phyloP scores from a whole-genome alignment of 139 green algal genomes.

The Micromonas commoda region DNA sequence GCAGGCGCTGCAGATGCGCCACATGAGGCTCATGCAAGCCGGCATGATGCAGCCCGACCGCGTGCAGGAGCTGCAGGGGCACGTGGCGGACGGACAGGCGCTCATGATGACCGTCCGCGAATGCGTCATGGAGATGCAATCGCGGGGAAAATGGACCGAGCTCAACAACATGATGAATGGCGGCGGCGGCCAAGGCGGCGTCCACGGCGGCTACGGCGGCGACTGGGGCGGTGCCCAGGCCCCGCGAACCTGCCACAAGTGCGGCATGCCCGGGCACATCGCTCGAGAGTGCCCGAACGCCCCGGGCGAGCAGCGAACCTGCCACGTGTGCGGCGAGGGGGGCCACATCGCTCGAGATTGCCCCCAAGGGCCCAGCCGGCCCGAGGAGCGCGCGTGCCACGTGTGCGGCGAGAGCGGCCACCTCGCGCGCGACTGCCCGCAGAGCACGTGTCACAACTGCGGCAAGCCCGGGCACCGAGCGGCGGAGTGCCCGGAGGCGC shows the following conservation, averaged over 20 bases:
- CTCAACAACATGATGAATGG: background rate
- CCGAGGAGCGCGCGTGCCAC: slow-evolving; percentile 35
- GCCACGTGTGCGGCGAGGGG: slow-evolving; percentile 34
- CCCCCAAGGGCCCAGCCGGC: too few relatives aligned
- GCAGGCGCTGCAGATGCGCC: background rate
- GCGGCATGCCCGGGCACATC: slow-evolving; percentile 36
- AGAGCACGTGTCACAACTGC: slow-evolving; percentile 53
- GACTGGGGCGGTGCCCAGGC: too few relatives aligned
- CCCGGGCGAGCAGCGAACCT: background rate
- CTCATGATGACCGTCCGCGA: background rate
- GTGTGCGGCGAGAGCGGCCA: slow-evolving; percentile 32
- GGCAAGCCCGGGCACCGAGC: slow-evolving; percentile 52
- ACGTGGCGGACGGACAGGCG: background rate
- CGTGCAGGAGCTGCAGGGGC: background rate
- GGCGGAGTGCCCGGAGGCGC: background rate
- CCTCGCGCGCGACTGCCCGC: slow-evolving; percentile 35
- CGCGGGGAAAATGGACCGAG: background rate
- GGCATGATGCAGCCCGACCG: background rate
- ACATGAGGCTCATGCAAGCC: background rate
- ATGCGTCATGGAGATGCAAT: background rate
- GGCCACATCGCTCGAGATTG: slow-evolving; percentile 38
- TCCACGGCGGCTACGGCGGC: background rate
- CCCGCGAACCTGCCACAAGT: slow-evolving; percentile 44
- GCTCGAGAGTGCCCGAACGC: slow-evolving; percentile 29
- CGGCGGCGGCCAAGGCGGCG: background rate